These are phyloP conservation scores for Wickerhamiella australiensis DNA, from an alignment of 805 yeast genomes.

Conservation along the genomic window DNA sequence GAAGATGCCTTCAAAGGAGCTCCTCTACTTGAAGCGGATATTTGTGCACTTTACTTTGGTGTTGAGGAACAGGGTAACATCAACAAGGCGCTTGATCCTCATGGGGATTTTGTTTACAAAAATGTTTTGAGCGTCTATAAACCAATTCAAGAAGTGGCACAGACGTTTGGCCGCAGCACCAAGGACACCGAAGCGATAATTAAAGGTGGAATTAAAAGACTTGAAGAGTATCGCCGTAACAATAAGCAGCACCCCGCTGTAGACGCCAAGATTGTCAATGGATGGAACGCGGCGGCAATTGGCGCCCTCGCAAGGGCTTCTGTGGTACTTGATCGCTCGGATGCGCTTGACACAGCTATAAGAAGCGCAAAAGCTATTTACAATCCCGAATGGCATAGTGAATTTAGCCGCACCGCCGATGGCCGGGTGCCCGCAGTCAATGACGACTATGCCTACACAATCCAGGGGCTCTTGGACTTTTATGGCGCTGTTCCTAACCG, in stretches of 20 bases:
- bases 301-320: conserved; percentile 29
- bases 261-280: conserved; percentile 27
- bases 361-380: conserved; percentile 20
- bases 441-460: conserved; percentile 31
- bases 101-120: conserved; percentile 24
- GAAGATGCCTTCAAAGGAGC: conserved; percentile 22
- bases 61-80: conserved; percentile 31
- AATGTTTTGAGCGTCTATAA: conserved; percentile 27
- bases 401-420: conserved; percentile 6
- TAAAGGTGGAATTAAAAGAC: conserved; percentile 20
- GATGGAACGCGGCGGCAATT: conserved; percentile 31
- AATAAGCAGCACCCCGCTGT: conserved; percentile 26
- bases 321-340: conserved; percentile 15
- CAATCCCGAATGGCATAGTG: conserved; percentile 1
- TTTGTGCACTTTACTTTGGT: conserved; percentile 29
- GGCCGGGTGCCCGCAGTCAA: conserved; percentile 21
- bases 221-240: conserved; percentile 20
- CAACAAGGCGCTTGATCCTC: conserved; percentile 26
- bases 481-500: conserved; percentile 26
- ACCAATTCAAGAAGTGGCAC: conserved; percentile 24
- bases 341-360: conserved; percentile 23
- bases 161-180: conserved; percentile 26
- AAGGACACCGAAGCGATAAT: conserved; percentile 21
- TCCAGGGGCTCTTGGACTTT: conserved; percentile 29
- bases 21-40: conserved; percentile 25